These are phyloP conservation scores for Salvia rosmarinus DNA, from an alignment of 257 asterid genomes.

Conservation along the genomic window DNA sequence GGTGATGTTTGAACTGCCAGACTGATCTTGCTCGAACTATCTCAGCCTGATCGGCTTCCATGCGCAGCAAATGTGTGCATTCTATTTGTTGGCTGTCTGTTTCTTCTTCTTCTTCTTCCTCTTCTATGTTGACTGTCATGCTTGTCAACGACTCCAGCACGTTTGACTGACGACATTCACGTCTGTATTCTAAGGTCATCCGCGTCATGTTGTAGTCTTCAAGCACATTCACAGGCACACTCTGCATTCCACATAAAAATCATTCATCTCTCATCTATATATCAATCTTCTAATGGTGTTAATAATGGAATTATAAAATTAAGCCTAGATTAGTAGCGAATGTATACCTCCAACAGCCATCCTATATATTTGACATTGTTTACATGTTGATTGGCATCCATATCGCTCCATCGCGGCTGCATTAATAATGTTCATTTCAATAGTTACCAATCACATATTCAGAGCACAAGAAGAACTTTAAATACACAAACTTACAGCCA, in stretches of 20 bases:
- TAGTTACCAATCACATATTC: too few species aligned
- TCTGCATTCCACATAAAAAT: slow-evolving; percentile 43
- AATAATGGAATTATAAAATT: too few species aligned
- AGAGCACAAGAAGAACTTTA: too few species aligned
- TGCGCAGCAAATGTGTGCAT: slow-evolving; percentile 73
- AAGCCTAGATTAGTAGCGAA: too few species aligned
- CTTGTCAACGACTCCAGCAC: slow-evolving; percentile 63
- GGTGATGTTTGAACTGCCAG: slow-evolving; percentile 49
- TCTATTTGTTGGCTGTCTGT: background rate
- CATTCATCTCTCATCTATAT: too few species aligned
- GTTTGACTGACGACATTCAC: slow-evolving; percentile 65
- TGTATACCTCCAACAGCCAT: slow-evolving; percentile 78
- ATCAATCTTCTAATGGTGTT: too few species aligned
- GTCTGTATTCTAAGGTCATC: slow-evolving; percentile 66
- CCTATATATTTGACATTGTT: slow-evolving; percentile 91
- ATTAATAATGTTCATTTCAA: background rate
- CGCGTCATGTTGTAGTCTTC: slow-evolving; percentile 54
- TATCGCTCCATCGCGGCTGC: slow-evolving; percentile 92
- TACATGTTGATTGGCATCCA: slow-evolving; percentile 93
- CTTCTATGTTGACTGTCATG: slow-evolving; percentile 32
- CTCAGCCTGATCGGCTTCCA: slow-evolving; percentile 66
- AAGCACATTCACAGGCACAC: slow-evolving; percentile 59
- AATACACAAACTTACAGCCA: slow-evolving; percentile 76
- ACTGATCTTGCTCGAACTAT: slow-evolving; percentile 69
- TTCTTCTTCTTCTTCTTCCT: background rate